Percentiles rank a stretch among this genome's conserved stretches.
Evolutionary conservation across 768 basidiomycete species (phyloP).

Genomic region (Pisolithus microcarpus): DNA sequence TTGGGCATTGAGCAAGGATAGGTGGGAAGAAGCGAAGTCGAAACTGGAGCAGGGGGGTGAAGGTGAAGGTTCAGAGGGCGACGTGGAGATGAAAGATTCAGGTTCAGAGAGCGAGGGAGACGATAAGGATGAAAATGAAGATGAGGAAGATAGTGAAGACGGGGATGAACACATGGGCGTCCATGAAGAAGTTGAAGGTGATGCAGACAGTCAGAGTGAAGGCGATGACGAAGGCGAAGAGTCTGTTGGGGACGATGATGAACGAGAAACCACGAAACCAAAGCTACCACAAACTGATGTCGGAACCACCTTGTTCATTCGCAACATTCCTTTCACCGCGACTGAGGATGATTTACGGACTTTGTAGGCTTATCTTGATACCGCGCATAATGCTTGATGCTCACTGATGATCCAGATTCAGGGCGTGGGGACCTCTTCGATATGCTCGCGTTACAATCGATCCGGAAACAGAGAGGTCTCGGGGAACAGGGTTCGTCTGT

Average conservation of each 20-base stretch:
- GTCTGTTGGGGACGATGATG: conserved; percentile 25
- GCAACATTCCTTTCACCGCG: conserved; percentile 87
- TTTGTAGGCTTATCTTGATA: conserved; percentile 45
- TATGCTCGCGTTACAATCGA: conserved; percentile 92
- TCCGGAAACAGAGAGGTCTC: conserved; percentile 70
- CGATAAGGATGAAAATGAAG: conserved; percentile 17
- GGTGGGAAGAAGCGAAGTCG: conserved; percentile 77
- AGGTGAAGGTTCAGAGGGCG: conserved; percentile 23
- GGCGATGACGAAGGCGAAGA: conserved; percentile 28
- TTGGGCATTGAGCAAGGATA: conserved; percentile 93
- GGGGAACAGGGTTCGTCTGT: conserved; percentile 94
- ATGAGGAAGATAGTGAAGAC: conserved; percentile 19
- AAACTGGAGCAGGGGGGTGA: conserved; percentile 35
- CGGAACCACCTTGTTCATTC: conserved; percentile 89
- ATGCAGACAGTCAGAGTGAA: conserved; percentile 12
- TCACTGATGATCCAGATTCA: conserved; percentile 52
- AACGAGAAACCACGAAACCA: conserved; percentile 47
- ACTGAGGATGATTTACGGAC: conserved; percentile 89
- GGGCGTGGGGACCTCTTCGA: conserved; percentile 83
- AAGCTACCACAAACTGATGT: conserved; percentile 75
- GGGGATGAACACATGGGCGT: conserved; percentile 38
- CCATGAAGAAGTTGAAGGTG: conserved; percentile 25
- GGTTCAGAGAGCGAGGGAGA: conserved; percentile 27
- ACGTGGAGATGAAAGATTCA: conserved; percentile 20
- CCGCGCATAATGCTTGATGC: not conserved